These are phyloP conservation scores for Thymus quinquecostatus DNA, from an alignment of 257 asterid genomes.

Conservation along the genomic window DNA sequence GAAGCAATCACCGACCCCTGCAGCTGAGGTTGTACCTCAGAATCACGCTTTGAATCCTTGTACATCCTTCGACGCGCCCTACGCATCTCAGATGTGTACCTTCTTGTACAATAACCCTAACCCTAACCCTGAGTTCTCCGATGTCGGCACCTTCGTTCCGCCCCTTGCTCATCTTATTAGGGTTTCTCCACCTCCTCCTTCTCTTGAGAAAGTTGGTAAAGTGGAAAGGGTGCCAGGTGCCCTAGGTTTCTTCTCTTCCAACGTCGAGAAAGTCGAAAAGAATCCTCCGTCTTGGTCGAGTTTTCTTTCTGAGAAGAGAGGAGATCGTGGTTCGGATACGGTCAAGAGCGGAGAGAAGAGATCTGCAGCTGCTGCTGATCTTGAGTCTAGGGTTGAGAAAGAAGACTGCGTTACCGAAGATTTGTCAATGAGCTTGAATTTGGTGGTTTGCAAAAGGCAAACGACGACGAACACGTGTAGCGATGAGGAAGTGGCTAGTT, in stretches of 20 bases:
- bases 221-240: slow-evolving; percentile 25
- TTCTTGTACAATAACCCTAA: slow-evolving; percentile 52
- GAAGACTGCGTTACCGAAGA: slow-evolving; percentile 45
- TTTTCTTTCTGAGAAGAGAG: slow-evolving; percentile 42
- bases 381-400: slow-evolving; percentile 36
- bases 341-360: slow-evolving; percentile 41
- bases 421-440: slow-evolving; percentile 35
- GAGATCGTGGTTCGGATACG: slow-evolving; percentile 32
- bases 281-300: slow-evolving; percentile 56
- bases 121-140: slow-evolving; percentile 37
- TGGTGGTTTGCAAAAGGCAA: slow-evolving; percentile 38
- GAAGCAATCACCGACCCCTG: slow-evolving; percentile 58
- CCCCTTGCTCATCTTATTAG: slow-evolving; percentile 38
- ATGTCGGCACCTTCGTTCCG: slow-evolving; percentile 6
- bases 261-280: slow-evolving; percentile 31
- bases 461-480: slow-evolving; percentile 17
- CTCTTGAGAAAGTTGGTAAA: not conserved
- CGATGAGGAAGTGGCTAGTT: slow-evolving; percentile 46
- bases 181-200: slow-evolving; percentile 56
- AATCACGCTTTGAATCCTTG: slow-evolving; percentile 33
- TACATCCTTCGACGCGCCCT: slow-evolving; percentile 39
- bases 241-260: slow-evolving; percentile 42
- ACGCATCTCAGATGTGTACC: slow-evolving; percentile 43
- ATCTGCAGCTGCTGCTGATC: slow-evolving; percentile 19
- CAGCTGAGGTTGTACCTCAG: slow-evolving; percentile 39